Evolutionary conservation across 2,329 filamentous ascomycete genomes (phyloP), one percentile per base, ranked within the genome.

Genomic region (Penicillium psychrosexuale): DNA sequence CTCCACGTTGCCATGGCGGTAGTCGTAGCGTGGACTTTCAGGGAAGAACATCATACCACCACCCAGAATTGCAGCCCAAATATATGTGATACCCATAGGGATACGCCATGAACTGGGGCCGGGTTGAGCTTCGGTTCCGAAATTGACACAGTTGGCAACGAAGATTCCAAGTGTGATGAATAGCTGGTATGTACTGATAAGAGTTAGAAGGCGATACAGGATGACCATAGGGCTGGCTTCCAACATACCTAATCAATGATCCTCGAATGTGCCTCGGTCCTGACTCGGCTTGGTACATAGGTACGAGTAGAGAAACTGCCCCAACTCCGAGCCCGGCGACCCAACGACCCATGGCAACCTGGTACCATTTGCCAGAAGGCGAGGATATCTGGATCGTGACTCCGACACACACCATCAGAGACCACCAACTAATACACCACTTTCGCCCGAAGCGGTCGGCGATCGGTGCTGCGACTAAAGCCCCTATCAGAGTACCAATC

Each of bases 1-100:
- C 2, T 83, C 79, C 19, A 75, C 71, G n/a, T 78, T 77, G 34
- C 80, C 80, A 36, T 78, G 68, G n/a, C 83, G 78, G 66, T 82
- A 85, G 39, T 82, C 81, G 72, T 79, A 84, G 2, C 82, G 79
- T 5, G 83, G 83, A 11, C 77, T 81, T 60, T 85, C 83, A 0
- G 78, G 78, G 58, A 85, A 78, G 61, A 82, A 76, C 7, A 78
- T 58, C 54, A 85, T 83, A 7, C 82, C 82, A 17, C 73, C 50
- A 1, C 78, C 78, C 59, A 85, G 80, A 40, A 84, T 75, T 5
- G 76, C 64, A 2, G 82, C 79, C 76, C 80, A 84, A 56, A 83
- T 69, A 64, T 82, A 84, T 2, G 80, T 82, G 31, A 85, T 69
- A 1, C 82, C 83, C 74, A 84, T 81, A 0, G 76, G 72, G 28